A percentile compares a stretch with the other conserved stretches of the same genome.
phyloP scores from a whole-genome alignment of 225 moss, liverwort and hornwort species.

The Sphagnum contortum region DNA sequence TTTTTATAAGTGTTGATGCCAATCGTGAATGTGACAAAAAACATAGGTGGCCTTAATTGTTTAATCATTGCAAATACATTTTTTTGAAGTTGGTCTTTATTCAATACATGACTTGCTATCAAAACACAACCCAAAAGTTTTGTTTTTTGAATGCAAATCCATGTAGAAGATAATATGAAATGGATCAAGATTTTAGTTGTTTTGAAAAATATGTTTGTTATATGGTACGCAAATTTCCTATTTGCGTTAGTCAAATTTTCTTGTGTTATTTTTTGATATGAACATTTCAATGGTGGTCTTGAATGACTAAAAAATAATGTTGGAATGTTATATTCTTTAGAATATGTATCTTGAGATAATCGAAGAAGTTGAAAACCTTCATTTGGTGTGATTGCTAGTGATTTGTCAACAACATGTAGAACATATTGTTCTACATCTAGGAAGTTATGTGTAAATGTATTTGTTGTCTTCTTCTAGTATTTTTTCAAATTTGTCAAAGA shows the following conservation, averaged over 20 bases:
- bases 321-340: neutral
- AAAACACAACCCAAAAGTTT: no score
- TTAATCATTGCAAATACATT: no score
- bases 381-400: neutral
- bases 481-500: neutral
- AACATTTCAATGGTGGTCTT: neutral
- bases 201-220: neutral
- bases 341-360: neutral
- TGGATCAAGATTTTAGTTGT: neutral
- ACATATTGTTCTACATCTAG: no score
- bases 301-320: neutral
- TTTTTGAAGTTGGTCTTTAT: no score
- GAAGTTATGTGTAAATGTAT: neutral
- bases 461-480: neutral
- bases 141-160: neutral
- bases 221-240: neutral
- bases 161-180: neutral
- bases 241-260: neutral
- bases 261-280: neutral
- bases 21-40: no score
- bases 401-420: no score
- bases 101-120: no score
- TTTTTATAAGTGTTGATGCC: no score
- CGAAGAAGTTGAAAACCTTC: neutral
- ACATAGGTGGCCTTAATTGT: no score